These are phyloP conservation scores for Boletus vermiculosoides DNA, from an alignment of 768 basidiomycete species.

Conservation along the genomic window DNA sequence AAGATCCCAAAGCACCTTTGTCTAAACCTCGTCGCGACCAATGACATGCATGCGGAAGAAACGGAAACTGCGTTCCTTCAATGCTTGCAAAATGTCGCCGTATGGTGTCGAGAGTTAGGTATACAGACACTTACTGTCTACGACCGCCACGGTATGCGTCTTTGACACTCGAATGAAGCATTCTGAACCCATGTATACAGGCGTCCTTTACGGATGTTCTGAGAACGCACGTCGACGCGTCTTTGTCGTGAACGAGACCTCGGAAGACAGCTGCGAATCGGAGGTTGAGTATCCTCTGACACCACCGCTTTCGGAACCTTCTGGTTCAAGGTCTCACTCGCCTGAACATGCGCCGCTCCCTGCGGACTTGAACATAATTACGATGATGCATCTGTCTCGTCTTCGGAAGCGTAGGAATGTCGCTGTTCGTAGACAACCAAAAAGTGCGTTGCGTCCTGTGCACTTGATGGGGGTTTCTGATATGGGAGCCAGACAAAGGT, in stretches of 20 bases:
- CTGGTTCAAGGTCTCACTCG: conserved; percentile 62
- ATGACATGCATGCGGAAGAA: conserved; percentile 34
- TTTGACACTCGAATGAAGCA: neutral
- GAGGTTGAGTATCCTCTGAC: conserved; percentile 72
- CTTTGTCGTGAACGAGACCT: conserved; percentile 23
- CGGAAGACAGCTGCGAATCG: conserved; percentile 43
- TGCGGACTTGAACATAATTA: conserved; percentile 17
- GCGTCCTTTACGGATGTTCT: conserved; percentile 40
- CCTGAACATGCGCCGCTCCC: conserved; percentile 37
- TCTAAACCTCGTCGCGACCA: conserved; percentile 54
- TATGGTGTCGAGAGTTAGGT: conserved; percentile 64
- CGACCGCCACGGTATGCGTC: conserved; percentile 61
- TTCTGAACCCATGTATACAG: conserved; percentile 30
- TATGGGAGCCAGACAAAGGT: conserved; percentile 7
- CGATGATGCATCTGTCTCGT: conserved; percentile 17
- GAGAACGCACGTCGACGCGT: conserved; percentile 43
- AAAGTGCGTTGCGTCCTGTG: conserved; percentile 18
- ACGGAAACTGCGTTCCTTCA: conserved; percentile 47
- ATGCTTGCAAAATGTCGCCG: conserved; percentile 50
- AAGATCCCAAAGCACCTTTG: conserved; percentile 68
- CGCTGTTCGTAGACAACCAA: conserved; percentile 23
- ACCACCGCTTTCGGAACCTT: conserved; percentile 73
- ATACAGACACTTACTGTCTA: conserved; percentile 68
- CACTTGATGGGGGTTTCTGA: conserved; percentile 11
- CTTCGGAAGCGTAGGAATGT: conserved; percentile 25